Conservation (phyloP, 139 green algal genomes). For the Choricystis sp. region DNA sequence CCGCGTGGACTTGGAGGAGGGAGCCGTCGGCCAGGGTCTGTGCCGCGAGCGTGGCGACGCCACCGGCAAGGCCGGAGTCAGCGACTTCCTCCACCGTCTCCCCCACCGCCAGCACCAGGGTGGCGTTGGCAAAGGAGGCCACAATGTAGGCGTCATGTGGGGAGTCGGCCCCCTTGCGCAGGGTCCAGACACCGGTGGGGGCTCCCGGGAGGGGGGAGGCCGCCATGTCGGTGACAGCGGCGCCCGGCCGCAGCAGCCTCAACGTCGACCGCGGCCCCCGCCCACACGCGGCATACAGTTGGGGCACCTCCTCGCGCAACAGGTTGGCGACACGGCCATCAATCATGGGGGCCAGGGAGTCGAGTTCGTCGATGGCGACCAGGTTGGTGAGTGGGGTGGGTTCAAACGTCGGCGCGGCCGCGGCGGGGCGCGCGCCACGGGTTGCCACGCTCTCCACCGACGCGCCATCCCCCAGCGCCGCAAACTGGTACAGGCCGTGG, state of each 20-base stretch:
- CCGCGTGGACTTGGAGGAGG: conserved; percentile 80
- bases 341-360: conserved; percentile 67
- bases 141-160: conserved; percentile 92
- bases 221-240: conserved; percentile 84
- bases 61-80: conserved; percentile 82
- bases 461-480: conserved; percentile 84
- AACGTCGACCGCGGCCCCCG: conserved; percentile 62
- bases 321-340: conserved; percentile 83
- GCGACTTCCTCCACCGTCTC: conserved; percentile 96
- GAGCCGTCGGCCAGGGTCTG: conserved; percentile 81
- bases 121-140: conserved; percentile 91
- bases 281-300: conserved; percentile 82
- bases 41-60: conserved; percentile 48
- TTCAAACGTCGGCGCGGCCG: conserved; percentile 57
- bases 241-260: conserved; percentile 73
- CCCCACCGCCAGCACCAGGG: conserved; percentile 75
- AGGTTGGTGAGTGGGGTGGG: conserved; percentile 74
- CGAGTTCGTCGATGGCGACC: conserved; percentile 70
- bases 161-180: conserved; percentile 35
- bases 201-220: conserved; percentile 70
- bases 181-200: conserved; percentile 81
- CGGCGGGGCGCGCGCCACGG: no score
- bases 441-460: conserved; percentile 41
- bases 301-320: conserved; percentile 52
- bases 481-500: conserved; percentile 94